A percentile compares a stretch with the other conserved stretches of the same genome.
Evolutionary conservation across 148 eudicot genomes (phyloP).

Genomic region (Diospyros kaki): DNA sequence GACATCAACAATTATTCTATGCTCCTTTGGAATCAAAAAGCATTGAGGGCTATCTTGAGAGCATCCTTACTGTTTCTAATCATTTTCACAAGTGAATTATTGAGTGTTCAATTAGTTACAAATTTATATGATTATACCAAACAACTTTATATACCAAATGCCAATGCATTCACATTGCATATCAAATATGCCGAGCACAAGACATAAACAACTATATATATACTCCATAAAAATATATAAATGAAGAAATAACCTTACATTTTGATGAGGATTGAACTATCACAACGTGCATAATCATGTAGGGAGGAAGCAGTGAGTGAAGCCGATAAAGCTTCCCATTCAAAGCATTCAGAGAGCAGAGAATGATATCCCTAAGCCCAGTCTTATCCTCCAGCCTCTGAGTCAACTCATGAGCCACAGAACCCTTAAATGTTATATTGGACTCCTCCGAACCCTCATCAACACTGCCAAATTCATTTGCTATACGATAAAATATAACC

Average conservation of each 20-base stretch:
- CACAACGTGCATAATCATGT: constrained; percentile 34
- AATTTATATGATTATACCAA: too few species aligned
- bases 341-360: constrained; percentile 33
- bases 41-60: too few species aligned
- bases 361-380: constrained; percentile 25
- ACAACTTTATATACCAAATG: too few species aligned
- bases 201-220: too few species aligned
- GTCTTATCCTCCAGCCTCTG: constrained; percentile 29
- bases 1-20: too few species aligned
- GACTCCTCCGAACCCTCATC: constrained; percentile 32
- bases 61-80: too few species aligned
- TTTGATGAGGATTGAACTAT: constrained; percentile 32
- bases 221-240: too few species aligned
- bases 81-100: too few species aligned
- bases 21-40: too few species aligned
- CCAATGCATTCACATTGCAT: too few species aligned
- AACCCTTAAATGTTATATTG: constrained; percentile 32
- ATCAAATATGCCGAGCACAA: too few species aligned
- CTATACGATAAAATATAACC: constrained; percentile 29
- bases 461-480: constrained; percentile 34
- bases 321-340: constrained; percentile 42
- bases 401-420: constrained; percentile 24
- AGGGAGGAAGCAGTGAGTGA: constrained; percentile 45
- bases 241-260: constrained; percentile 1
- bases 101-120: too few species aligned